Percentiles rank a stretch among this genome's conserved stretches.
These are phyloP conservation scores for Helotiales sp. DNA, from an alignment of 2,329 filamentous ascomycete species.

Conservation along the genomic window DNA sequence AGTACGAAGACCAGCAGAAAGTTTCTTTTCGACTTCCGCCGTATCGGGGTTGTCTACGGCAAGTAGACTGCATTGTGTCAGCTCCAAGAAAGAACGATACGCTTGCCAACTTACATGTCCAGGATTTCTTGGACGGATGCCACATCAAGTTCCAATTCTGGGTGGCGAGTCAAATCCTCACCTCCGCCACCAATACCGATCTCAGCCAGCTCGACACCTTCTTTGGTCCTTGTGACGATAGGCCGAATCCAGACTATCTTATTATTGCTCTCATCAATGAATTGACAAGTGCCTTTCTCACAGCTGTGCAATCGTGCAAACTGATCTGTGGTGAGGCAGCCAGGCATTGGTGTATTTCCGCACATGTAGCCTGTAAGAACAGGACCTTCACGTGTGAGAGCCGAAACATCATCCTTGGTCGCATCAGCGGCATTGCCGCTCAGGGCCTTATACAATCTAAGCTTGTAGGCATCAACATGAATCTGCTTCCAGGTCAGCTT, in stretches of 20 bases:
- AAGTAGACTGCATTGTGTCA: constrained; percentile 20
- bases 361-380: constrained; percentile 71
- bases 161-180: constrained; percentile 68
- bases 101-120: constrained; percentile 44
- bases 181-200: constrained; percentile 77
- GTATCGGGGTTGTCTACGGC: constrained; percentile 36
- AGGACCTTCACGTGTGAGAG: constrained; percentile 59
- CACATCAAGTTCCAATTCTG: constrained; percentile 62
- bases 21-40: constrained; percentile 31
- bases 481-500: constrained; percentile 47
- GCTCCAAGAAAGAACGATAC: background rate
- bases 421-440: constrained; percentile 42
- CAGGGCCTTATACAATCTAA: constrained; percentile 69
- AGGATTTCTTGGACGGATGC: constrained; percentile 52
- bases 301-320: constrained; percentile 79
- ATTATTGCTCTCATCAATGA: constrained; percentile 47
- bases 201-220: constrained; percentile 68
- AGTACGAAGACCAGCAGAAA: constrained; percentile 26
- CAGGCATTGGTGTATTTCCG: constrained; percentile 68
- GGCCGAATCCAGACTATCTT: constrained; percentile 70
- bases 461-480: constrained; percentile 82
- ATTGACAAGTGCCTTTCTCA: constrained; percentile 67
- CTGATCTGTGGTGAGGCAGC: constrained; percentile 68
- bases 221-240: constrained; percentile 64
- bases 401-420: constrained; percentile 36